Evolutionary conservation across 2,329 filamentous ascomycete genomes (phyloP), one percentile per base, ranked within the genome.

Genomic region (Massarina eburnea): DNA sequence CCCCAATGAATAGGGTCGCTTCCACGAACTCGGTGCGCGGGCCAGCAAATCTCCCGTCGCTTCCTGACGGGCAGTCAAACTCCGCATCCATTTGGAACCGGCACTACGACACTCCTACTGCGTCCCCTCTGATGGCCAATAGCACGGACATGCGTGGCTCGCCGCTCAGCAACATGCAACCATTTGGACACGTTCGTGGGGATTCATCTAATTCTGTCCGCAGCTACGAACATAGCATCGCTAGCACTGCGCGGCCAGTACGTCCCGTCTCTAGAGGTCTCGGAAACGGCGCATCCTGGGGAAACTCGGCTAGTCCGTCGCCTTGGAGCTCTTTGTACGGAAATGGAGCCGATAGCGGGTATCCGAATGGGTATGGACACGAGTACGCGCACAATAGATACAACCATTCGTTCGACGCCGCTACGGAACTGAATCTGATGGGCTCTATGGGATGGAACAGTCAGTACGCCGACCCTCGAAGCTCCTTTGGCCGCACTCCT

Each of bases 131-230:
- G 43, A 43, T 67, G 43, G 39, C 49, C 6, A 59, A 54, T 22
- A 51, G 43, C 7, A 52, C 45, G 12, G 57, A 62, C 14, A 10
- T 57, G 8, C 55, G 62, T 12, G 52, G 56, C 17, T 68, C 71
- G 24, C 67, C 71, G 1, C 54, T 65, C 35, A 61, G 48, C 30
- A 66, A 64, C 12, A 50, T 65, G 19, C 62, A 62, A 12, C 57
- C 62, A 5, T 52, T 66, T 36, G 64, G 67, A 3, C 73, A 76
- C 52, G 70, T 71, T 14, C 73, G 74, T 33, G 68, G 69, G n/a
- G 69, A 69, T 40, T 77, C 74, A 43, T 61, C 62, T 14, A 70
- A 65, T 53, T 75, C 73, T 33, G 57, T 70, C 39, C 65, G 70
- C 46, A 74, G 71, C 43, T 52, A 54, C 9, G 64, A 66, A 7